Base-by-base conservation (phyloP, 2,329 filamentous ascomycete species). In the Fusarium veterinarium region DNA sequence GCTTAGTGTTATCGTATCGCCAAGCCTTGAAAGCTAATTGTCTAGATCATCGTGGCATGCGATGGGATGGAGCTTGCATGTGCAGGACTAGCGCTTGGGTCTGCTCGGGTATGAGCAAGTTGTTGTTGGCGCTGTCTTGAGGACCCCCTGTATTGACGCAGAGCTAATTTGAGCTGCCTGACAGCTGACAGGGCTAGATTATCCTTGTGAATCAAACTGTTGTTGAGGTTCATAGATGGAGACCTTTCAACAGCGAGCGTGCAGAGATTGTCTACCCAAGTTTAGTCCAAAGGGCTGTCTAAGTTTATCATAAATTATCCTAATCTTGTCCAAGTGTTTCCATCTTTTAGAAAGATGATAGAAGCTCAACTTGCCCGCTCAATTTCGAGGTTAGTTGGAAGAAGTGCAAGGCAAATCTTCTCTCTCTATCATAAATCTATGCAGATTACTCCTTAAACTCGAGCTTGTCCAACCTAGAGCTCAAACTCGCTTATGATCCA, bases 71-170 rank as follows among this genome's bases (percentile, higher is more conserved):
- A 35, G 19, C n/a, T 12, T 57, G 23, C 40, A 48, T 46, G 12
- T 45, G 38, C 52, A 25, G 23, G 12, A 28, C 14, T 64, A 64
- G 42, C 19, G 59, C 59, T 46, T 52, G 10, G 20, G 28, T 20
- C 19, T 65, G 60, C 63, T 65, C 63, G 17, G 35, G 25, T 65
- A 48, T 31, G 48, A 65, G 63, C 63, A 65, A 19, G 41, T 64
- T 65, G 30, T 65, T 57, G 33, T 41, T 58, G 48, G 60, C 38
- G 35, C 9, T n/a, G 9, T 42, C 14, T 48, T 37, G n/a, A 38
- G 3, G 14, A 10, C 2, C 61, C 45, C 45, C 5, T 55, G 58
- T 17, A 8, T 25, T 42, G 11, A 6, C 6, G 25, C 20, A 42
- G 14, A 23, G 6, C 37, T 23, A 4, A 13, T 31, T 30, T 23